Base-by-base conservation (phyloP, 345 rosid species). In the Euphorbia tirucalli region DNA sequence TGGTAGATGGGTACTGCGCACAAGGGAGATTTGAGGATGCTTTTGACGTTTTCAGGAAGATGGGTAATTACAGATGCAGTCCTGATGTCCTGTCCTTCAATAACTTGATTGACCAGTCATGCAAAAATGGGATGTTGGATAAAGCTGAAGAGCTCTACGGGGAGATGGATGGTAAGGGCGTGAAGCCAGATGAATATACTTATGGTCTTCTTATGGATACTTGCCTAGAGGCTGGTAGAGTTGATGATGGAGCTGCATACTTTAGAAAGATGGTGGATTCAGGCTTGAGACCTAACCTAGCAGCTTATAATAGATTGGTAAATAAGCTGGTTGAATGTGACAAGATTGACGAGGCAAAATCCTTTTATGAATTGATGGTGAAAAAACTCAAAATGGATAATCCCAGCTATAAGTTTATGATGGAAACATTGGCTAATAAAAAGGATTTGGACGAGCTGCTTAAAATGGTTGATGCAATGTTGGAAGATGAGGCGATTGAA, bases 331-430 rank as follows among this genome's bases (percentile, higher is more conserved):
- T 90, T 32, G 85, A 80, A 61, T 79, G 61, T 8, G 93, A 89
- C 70, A 93, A 84, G 82, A 76, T 91, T 62, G 89, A 90, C 5
- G 89, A 91, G 76, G 98, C 94, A 1, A 93, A 86, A 74, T 84
- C 86, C 0, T 87, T 91, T 66, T 93, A 82, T 28, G 88, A 90
- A 77, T 71, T 85, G 77, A 92, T 94, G 98, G 88, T 87, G 77
- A 88, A 74, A 83, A 94, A 90, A 83, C 89, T 92, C 68, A 94
- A 87, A 85, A 89, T 90, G 95, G 91, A 94, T 21, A 85, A 82
- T 49, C 86, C 73, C 0, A 88, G 89, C 86, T 94, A 87, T 77
- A 83, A 82, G 82, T 94, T 87, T 79, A 94, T 94, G 75, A 86
- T 87, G 87, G 83, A 74, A 83, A 78, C 87, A 1, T 80, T 94